Base-by-base conservation (phyloP, 495 filamentous ascomycete genomes). In the Penicillium argentinense region DNA sequence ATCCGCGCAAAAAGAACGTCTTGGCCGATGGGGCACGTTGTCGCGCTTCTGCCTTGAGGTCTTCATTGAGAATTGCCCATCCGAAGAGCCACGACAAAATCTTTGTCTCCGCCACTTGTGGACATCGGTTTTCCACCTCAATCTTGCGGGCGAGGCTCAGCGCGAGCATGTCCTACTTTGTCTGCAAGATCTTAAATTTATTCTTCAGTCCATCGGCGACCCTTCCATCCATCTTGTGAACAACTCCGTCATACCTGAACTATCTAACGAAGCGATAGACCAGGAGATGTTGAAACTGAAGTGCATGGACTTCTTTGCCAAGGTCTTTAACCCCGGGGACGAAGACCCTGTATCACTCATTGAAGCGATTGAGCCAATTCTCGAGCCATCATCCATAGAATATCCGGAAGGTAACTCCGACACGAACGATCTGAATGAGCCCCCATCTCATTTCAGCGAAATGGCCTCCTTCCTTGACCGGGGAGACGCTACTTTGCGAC, bases 241-340 rank as follows among this genome's bases (percentile, higher is more conserved):
- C 55, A 97, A 95, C 57, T 79, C 79, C 1, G 76, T 87, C 29
- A 96, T 99, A 83, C 84, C 91, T 1, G 89, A 97, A 60, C 75
- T 99, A 13, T 97, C 95, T 0, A 72, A 77, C 3, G 76, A 75
- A 9, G 87, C 88, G 3, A 83, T 91, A 9, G 90, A 96, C 36
- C 83, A 89, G 23, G 93, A 99, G 57, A 87, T 96, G 19, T 88
- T 88, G 34, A 88, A 90, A 59, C 73, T 97, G 11, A 95, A 88
- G 11, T 97, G 91, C 0, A 91, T 93, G 81, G 95, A 96, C 57
- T 97, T 96, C 67, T 97, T 99, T 67, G 74, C 87, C 48, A 86
- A 82, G 22, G 80, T 99, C 1, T 96, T 97, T 53, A 74, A 71
- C 41, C 64, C 77, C 18, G 75, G 83, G 29, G 67, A 79, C 24